Percentiles rank a stretch among this genome's conserved stretches.
These are phyloP conservation scores for Kuraishia cidri DNA, from an alignment of 805 yeast genomes.

Conservation along the genomic window DNA sequence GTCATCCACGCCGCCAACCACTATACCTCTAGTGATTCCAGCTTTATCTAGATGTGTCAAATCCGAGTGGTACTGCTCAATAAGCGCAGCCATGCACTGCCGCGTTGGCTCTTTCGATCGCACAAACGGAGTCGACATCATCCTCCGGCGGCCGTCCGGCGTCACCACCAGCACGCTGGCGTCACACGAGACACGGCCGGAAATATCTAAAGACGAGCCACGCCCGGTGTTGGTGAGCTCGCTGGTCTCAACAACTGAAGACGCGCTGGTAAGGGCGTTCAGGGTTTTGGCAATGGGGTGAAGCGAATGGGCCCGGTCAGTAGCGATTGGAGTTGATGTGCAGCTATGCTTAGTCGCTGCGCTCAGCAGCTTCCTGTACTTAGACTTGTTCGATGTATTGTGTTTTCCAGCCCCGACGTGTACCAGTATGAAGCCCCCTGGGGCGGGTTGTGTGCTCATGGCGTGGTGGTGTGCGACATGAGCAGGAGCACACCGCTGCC, in stretches of 20 bases:
- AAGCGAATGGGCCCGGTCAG: too few relatives aligned
- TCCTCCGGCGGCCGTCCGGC: not conserved
- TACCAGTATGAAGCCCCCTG: conserved; percentile 13
- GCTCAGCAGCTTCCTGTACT: too few relatives aligned
- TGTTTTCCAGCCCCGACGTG: conserved; percentile 50
- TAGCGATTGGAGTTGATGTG: too few relatives aligned
- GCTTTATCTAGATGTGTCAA: too few relatives aligned
- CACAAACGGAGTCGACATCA: not conserved
- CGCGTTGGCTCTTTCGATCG: not conserved
- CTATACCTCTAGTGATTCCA: not conserved
- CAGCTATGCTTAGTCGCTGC: too few relatives aligned
- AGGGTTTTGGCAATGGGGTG: too few relatives aligned
- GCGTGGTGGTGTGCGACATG: too few relatives aligned
- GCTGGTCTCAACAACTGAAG: conserved; percentile 20
- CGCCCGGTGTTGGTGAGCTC: conserved; percentile 38
- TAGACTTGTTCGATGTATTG: too few relatives aligned
- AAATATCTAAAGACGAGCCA: conserved; percentile 32
- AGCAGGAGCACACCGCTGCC: too few relatives aligned
- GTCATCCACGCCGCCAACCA: not conserved
- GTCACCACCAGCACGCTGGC: not conserved
- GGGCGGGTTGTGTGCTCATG: too few relatives aligned
- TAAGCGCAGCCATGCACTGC: not conserved
- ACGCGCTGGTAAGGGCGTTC: too few relatives aligned
- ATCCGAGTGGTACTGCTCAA: not conserved
- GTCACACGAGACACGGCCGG: conserved; percentile 36